Base-by-base conservation (phyloP, 2,329 filamentous ascomycete genomes). In the Domatiomyces catenatus region DNA sequence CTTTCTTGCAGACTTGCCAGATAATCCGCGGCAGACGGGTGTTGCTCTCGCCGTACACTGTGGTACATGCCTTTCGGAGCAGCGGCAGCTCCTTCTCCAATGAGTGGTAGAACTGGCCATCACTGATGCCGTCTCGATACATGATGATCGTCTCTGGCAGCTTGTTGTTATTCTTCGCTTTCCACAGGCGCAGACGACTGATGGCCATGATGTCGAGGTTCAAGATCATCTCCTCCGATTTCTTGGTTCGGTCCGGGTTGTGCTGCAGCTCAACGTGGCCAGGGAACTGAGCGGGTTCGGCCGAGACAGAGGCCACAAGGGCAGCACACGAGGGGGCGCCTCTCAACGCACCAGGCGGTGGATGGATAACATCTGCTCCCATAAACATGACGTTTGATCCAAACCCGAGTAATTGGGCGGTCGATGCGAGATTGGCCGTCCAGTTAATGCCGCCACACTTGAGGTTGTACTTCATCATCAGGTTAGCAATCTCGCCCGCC, bases 321-420 rank as follows among this genome's bases (percentile, higher is more conserved):
- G 80, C 86, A 2, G 87, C 87, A 49, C 93, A 75, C 63, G 84
- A 92, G 1, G 86, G 86, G n/a, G 52, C 47, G 0, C 64, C 66
- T 1, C 71, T 66, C 0, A 71, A 64, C 2, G 75, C 80, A 0
- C 76, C 77, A 0, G 79, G 75, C 18, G 86, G 89, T 0, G 88
- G 88, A 59, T 94, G 89, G 0, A 87, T 93, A 0, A 94, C 87
- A 61, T 94, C 89, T 57, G 92, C 83, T 0, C 89, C 88, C 7
- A 93, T 78, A 1, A 94, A 69, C 81, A 95, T 94, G 0, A 87
- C 92, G 56, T 19, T 45, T 8, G 19, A 20, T 20, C 43, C 43
- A 26, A 45, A 20, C 8, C 32, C 32, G 32, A 15, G 7, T 15
- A 5, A 8, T 15, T 15, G 8, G 32, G 32, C 32, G 15, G 7